Evolutionary conservation across 2,329 filamentous ascomycete genomes (phyloP).

Genomic region (Cladosporium sphaerospermum): DNA sequence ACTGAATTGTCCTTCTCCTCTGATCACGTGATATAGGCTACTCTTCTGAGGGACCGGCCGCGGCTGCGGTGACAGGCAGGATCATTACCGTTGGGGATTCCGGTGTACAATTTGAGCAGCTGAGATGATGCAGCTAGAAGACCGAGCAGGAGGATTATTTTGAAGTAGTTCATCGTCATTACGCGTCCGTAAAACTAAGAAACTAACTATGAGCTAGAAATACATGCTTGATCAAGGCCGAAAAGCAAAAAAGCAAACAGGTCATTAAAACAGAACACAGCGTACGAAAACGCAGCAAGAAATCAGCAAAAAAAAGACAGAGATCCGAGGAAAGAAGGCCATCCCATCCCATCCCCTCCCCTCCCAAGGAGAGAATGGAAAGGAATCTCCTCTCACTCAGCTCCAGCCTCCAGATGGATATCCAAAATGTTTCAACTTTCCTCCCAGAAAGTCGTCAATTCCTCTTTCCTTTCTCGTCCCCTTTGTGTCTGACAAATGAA

Average conservation of each 20-base stretch:
- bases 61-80: no score
- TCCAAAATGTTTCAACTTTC: conserved; percentile 2
- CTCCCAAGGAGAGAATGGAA: conserved; percentile 5
- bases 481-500: conserved; percentile 6
- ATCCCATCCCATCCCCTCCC: neutral
- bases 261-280: neutral
- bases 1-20: neutral
- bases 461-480: neutral
- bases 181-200: conserved; percentile 7
- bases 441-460: conserved; percentile 1
- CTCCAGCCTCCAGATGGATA: neutral
- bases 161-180: conserved; percentile 6
- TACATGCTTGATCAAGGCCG: neutral
- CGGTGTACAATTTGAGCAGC: neutral
- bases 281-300: neutral
- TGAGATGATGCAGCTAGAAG: neutral
- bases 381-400: neutral
- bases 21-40: neutral
- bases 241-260: neutral
- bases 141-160: neutral
- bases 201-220: conserved; percentile 1
- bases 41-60: neutral
- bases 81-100: neutral
- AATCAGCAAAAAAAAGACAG: neutral
- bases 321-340: neutral